Evolutionary conservation across 257 asterid genomes (phyloP).

Genomic region (Echium plantagineum): DNA sequence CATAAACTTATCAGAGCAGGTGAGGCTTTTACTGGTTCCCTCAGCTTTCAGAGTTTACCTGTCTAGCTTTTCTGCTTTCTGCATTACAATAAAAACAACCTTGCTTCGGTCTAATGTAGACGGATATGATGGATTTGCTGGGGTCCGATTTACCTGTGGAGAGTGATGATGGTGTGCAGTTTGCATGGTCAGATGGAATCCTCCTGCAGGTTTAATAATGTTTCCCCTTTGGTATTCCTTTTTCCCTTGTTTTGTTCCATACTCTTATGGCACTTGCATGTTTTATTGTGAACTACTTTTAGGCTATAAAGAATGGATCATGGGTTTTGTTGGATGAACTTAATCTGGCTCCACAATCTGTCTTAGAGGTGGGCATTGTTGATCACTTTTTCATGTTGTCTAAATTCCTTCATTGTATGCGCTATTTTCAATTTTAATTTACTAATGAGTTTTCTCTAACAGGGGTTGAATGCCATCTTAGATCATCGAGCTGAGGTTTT

Average conservation of each 20-base stretch:
- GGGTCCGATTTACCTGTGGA: constrained; percentile 97
- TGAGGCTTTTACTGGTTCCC: constrained; percentile 11
- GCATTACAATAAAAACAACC: background rate
- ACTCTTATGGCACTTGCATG: background rate
- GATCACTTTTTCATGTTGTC: constrained; percentile 6
- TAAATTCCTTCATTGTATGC: background rate
- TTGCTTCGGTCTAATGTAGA: constrained; percentile 38
- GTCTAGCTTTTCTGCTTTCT: constrained; percentile 3
- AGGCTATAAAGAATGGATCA: constrained; percentile 90
- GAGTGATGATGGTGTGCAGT: constrained; percentile 79
- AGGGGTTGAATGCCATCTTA: constrained; percentile 90
- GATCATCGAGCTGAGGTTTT: constrained; percentile 98
- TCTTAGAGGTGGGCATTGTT: constrained; percentile 59
- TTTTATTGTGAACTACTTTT: constrained; percentile 11
- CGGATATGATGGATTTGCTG: constrained; percentile 94
- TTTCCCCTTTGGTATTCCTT: background rate
- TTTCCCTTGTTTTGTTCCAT: background rate
- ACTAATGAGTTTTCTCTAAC: background rate
- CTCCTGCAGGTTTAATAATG: constrained; percentile 64
- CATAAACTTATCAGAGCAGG: constrained; percentile 98
- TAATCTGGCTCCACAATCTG: constrained; percentile 98
- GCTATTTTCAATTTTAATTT: background rate
- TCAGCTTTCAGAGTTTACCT: background rate
- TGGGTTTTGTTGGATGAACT: constrained; percentile 98
- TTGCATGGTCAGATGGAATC: constrained; percentile 98